Evolutionary conservation across 2,329 filamentous ascomycete genomes (phyloP).

Genomic region (Colletotrichum sp.): DNA sequence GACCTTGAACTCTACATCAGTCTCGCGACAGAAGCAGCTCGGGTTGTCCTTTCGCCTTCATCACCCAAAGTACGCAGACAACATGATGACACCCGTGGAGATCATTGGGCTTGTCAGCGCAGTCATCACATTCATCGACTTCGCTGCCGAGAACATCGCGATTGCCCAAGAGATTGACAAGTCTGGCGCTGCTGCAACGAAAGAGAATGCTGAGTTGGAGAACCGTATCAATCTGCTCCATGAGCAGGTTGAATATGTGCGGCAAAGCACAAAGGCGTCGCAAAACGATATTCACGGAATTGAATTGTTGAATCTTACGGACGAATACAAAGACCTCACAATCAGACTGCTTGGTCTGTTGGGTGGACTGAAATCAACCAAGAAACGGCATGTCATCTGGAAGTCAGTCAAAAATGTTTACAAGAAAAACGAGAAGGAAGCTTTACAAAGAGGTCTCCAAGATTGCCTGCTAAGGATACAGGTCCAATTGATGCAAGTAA

Average conservation of each 20-base stretch:
- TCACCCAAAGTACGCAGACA: not conserved
- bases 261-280: not conserved
- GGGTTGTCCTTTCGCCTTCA: not conserved
- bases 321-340: not conserved
- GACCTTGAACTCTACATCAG: not conserved
- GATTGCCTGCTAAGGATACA: not conserved
- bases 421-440: not conserved
- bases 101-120: conserved; percentile 4
- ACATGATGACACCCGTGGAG: not conserved
- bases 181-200: not conserved
- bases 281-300: not conserved
- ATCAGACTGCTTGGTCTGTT: not conserved
- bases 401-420: not conserved
- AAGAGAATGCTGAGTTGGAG: not conserved
- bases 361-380: not conserved
- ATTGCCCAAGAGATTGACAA: not conserved
- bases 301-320: not conserved
- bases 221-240: not conserved
- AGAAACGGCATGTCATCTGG: not conserved
- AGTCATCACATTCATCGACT: not conserved
- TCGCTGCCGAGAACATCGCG: not conserved
- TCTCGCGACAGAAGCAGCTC: not conserved
- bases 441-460: not conserved
- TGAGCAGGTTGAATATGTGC: not conserved
- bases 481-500: not conserved